These are phyloP conservation scores for Colletotrichum lindemuthianum DNA, from an alignment of 2,329 filamentous ascomycete genomes.

Conservation along the genomic window DNA sequence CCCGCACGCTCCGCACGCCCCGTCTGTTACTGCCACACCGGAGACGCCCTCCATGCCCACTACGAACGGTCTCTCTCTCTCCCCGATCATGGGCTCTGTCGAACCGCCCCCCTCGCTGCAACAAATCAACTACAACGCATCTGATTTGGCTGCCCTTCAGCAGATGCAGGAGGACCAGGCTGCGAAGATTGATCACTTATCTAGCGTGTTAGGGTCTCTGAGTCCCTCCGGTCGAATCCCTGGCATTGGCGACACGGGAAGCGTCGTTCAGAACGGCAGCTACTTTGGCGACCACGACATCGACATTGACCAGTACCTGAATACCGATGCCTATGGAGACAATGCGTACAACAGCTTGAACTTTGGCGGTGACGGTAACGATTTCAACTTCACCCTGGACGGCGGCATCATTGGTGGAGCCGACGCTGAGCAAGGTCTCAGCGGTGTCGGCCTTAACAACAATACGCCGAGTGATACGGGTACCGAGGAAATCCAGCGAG, in stretches of 20 bases:
- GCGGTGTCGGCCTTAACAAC: slow-evolving; percentile 28
- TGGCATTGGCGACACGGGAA: slow-evolving; percentile 63
- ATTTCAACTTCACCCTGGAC: slow-evolving; percentile 64
- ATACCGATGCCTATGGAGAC: slow-evolving; percentile 52
- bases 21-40: slow-evolving; percentile 29
- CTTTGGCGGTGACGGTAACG: slow-evolving; percentile 55
- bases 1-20: slow-evolving; percentile 37
- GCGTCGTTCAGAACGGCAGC: slow-evolving; percentile 39
- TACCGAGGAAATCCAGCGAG: slow-evolving; percentile 61
- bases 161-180: slow-evolving; percentile 84
- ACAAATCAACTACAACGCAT: slow-evolving; percentile 73
- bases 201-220: slow-evolving; percentile 78
- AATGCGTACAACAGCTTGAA: slow-evolving; percentile 52
- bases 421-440: slow-evolving; percentile 23
- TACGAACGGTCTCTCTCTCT: slow-evolving; percentile 51
- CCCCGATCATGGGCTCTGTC: slow-evolving; percentile 59
- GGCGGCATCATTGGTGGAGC: slow-evolving; percentile 40
- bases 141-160: slow-evolving; percentile 82
- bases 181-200: slow-evolving; percentile 78
- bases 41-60: slow-evolving; percentile 35
- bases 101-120: slow-evolving; percentile 62
- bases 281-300: slow-evolving; percentile 50
- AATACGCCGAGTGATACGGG: slow-evolving; percentile 57
- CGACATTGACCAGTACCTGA: slow-evolving; percentile 62
- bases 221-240: slow-evolving; percentile 84